These are phyloP conservation scores for Cladosporium velox DNA, from an alignment of 2,329 filamentous ascomycete genomes.

Conservation along the genomic window DNA sequence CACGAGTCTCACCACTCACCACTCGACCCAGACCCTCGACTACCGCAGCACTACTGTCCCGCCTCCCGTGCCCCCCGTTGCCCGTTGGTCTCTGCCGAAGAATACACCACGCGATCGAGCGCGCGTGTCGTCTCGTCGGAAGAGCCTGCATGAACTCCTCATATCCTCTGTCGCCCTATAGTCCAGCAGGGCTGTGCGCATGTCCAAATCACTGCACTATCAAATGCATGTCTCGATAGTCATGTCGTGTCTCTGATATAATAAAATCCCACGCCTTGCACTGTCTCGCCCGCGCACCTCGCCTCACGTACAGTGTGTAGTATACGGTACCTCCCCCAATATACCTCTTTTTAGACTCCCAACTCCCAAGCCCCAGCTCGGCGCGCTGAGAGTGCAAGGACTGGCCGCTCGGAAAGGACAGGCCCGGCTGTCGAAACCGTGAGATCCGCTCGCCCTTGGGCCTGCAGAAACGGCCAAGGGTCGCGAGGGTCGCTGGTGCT, in stretches of 20 bases:
- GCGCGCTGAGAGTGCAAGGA: background rate
- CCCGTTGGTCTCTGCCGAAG: background rate
- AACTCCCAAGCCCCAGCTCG: background rate
- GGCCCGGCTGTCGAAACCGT: constrained; percentile 12
- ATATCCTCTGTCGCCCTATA: background rate
- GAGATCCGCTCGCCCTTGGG: constrained; percentile 6
- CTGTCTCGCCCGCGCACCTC: background rate
- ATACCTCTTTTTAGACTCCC: constrained; percentile 1
- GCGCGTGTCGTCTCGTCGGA: constrained; percentile 10
- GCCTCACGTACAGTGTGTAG: background rate
- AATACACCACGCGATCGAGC: constrained; percentile 10
- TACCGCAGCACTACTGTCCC: background rate
- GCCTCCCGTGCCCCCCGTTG: constrained; percentile 1
- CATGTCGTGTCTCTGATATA: constrained; percentile 1
- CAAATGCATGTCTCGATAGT: constrained; percentile 8
- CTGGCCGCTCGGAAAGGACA: constrained; percentile 4
- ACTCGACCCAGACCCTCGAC: background rate
- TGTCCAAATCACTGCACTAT: constrained; percentile 1
- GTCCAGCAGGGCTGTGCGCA: background rate
- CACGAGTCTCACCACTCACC: background rate
- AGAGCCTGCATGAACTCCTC: constrained; percentile 14
- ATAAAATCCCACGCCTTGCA: background rate
- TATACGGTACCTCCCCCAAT: background rate
- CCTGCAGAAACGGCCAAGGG: constrained; percentile 11
- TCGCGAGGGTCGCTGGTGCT: too few species aligned